A percentile compares a stretch with the other conserved stretches of the same genome.
These are phyloP conservation scores for Acacia melanoxylon DNA, from an alignment of 306 rosid genomes.

Conservation along the genomic window DNA sequence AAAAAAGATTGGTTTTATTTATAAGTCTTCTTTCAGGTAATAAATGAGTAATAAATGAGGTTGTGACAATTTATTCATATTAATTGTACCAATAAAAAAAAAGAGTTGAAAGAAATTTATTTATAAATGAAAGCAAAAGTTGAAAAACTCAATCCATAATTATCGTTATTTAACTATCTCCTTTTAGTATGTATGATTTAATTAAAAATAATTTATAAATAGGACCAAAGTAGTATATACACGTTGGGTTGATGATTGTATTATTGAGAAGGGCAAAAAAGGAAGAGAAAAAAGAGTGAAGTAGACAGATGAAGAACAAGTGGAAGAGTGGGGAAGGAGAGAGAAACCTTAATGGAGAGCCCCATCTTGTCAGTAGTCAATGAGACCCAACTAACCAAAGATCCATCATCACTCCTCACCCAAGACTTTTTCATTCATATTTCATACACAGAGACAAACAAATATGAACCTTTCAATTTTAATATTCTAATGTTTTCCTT, in stretches of 20 bases:
- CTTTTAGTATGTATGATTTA: too few species aligned
- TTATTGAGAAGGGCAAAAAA: background rate
- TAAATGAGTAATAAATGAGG: too few species aligned
- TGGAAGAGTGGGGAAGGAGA: constrained; percentile 10
- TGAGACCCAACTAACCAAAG: background rate
- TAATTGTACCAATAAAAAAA: too few species aligned
- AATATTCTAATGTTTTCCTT: background rate
- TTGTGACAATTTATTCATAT: too few species aligned
- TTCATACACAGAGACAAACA: background rate
- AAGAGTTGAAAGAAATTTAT: too few species aligned
- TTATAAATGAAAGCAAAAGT: too few species aligned
- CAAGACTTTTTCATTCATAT: background rate
- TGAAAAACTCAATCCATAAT: too few species aligned
- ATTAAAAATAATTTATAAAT: too few species aligned
- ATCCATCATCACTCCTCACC: background rate
- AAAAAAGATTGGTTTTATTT: too few species aligned
- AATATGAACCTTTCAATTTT: background rate
- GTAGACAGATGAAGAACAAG: background rate
- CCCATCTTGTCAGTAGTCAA: background rate
- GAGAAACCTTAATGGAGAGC: constrained; percentile 15
- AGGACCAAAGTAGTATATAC: too few species aligned
- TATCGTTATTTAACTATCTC: too few species aligned
- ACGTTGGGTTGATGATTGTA: background rate
- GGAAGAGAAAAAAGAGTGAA: background rate
- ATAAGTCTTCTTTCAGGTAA: too few species aligned